Evolutionary conservation across 2,329 filamentous ascomycete species (phyloP).

Genomic region (Zymoseptoria brevis): DNA sequence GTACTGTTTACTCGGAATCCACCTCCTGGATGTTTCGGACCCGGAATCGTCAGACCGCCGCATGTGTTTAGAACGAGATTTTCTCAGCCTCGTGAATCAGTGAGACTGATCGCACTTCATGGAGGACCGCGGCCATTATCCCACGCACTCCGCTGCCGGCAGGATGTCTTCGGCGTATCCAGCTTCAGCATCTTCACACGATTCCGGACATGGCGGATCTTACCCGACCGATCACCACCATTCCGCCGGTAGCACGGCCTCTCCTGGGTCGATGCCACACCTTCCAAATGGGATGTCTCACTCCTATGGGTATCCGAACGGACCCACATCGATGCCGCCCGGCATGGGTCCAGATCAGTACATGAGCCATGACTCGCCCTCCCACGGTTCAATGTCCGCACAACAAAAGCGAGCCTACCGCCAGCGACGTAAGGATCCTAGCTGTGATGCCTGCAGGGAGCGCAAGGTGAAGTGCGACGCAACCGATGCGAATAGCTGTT

Average conservation of each 20-base stretch:
- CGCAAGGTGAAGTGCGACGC: conserved; percentile 81
- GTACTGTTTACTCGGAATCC: not conserved
- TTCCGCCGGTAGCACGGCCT: conserved; percentile 9
- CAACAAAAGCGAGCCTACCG: conserved; percentile 85
- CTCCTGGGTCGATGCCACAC: conserved; percentile 16
- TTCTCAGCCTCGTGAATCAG: not conserved
- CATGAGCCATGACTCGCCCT: conserved; percentile 21
- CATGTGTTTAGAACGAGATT: not conserved
- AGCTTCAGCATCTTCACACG: not conserved
- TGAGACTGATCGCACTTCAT: not conserved
- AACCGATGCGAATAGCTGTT: conserved; percentile 91
- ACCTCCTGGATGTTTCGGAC: not conserved
- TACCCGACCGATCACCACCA: conserved; percentile 7
- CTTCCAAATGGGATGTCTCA: conserved; percentile 16
- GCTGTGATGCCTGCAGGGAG: conserved; percentile 93
- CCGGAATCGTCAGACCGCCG: not conserved
- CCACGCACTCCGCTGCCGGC: not conserved
- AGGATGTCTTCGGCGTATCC: not conserved
- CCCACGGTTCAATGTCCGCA: conserved; percentile 46
- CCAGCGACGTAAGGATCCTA: conserved; percentile 90
- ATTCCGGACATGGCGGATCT: not conserved
- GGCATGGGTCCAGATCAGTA: conserved; percentile 24
- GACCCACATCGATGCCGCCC: conserved; percentile 10
- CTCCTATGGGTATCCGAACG: conserved; percentile 16
- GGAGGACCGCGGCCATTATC: not conserved